Evolutionary conservation across 257 asterid species (phyloP).

Genomic region (Solanum bulbocastanum): DNA sequence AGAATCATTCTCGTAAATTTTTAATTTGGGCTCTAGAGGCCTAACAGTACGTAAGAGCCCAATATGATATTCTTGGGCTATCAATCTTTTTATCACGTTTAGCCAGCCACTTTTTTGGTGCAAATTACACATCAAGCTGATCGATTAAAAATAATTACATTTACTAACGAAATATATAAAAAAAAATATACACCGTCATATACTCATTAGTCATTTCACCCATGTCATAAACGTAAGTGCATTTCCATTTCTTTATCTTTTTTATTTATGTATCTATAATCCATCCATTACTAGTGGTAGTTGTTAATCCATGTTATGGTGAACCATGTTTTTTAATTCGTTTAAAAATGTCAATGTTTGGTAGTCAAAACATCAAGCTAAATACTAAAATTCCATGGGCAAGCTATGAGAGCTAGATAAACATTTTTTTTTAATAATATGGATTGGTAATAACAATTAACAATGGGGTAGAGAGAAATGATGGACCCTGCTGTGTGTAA

Average conservation of each 20-base stretch:
- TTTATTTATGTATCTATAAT: neutral
- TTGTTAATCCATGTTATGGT: neutral
- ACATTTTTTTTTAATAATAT: neutral
- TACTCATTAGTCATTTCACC: neutral
- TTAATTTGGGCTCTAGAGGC: neutral
- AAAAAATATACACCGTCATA: neutral
- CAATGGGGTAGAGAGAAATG: neutral
- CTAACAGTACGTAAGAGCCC: neutral
- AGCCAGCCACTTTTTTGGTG: neutral
- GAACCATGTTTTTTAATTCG: neutral
- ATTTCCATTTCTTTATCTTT: neutral
- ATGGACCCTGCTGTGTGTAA: no score
- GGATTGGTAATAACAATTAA: neutral
- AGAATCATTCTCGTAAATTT: neutral
- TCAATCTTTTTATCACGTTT: neutral
- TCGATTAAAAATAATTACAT: neutral
- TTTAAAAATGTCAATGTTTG: neutral
- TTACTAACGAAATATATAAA: neutral
- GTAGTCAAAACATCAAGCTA: neutral
- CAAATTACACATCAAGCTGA: neutral
- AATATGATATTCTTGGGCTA: neutral
- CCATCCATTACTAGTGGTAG: neutral
- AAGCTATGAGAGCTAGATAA: neutral
- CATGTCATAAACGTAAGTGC: neutral
- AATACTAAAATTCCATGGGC: neutral